Base-by-base conservation (phyloP, 2,329 filamentous ascomycete genomes). In the Penicillium sp. region DNA sequence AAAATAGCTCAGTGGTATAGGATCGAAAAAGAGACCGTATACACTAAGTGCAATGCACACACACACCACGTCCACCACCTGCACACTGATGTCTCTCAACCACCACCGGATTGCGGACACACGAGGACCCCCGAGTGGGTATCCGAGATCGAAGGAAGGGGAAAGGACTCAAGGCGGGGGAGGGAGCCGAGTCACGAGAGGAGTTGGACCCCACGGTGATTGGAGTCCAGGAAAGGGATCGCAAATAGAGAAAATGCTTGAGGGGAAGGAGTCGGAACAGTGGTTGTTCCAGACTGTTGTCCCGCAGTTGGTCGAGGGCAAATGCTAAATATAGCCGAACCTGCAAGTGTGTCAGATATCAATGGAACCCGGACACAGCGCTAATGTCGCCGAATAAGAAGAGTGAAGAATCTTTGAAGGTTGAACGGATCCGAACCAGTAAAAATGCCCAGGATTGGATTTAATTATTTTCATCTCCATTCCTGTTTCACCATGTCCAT, bases 321-420 rank as follows among this genome's bases (percentile, higher is more conserved):
- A 60, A 62, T 72, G 65, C 71, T 73, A 73, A 73, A 69, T 71
- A 70, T 73, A 73, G 71, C 43, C 69, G 65, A 67, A 59, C 52
- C 64, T 65, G 58, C 54, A 59, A 64, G 58, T 67, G 57, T 64
- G 67, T 69, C 62, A 68, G 64, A 67, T 64, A 68, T 53, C 59
- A 59, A 61, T 63, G 58, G 55, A 61, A 65, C 54, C 43, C 57
- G 53, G 49, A 45, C 53, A 56, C 59, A 57, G 65, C 62, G 60
- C 62, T 65, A 61, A 66, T 54, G 57, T 52, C 44, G 57, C 26
- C 10, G 45, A 53, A 44, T 25, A 25, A 37, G n/a, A 48, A 31
- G 37, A 16, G 21, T 13, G 35, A 19, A 48, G 16, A 45, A 25
- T 51, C 26, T 23, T 37, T 39, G 48, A 23, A 50, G 23, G 9